phyloP scores from a whole-genome alignment of 768 basidiomycete genomes.

The Pluteus cervinus region DNA sequence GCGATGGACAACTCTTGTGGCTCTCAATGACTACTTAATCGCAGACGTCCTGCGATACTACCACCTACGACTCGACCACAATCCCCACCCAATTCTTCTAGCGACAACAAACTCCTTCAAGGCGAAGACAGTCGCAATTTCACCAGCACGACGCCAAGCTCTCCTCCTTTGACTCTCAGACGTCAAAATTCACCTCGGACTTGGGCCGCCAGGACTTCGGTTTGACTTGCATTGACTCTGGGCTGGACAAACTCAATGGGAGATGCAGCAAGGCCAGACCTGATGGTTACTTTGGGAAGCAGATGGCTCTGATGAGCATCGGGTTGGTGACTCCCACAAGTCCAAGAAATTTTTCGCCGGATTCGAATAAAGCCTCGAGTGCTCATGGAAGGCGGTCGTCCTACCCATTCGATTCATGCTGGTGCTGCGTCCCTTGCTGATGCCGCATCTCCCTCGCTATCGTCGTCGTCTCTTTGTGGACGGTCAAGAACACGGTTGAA shows the following conservation, averaged over 20 bases:
- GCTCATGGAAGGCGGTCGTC: slow-evolving; percentile 36
- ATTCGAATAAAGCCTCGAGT: slow-evolving; percentile 44
- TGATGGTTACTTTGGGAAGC: slow-evolving; percentile 32
- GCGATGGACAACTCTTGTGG: slow-evolving; percentile 86
- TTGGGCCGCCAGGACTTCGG: slow-evolving; percentile 67
- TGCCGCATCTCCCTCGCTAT: too few species aligned
- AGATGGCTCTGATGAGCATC: slow-evolving; percentile 22
- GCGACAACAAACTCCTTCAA: too few species aligned
- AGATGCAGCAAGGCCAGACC: slow-evolving; percentile 26
- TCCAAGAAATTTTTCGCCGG: slow-evolving; percentile 64
- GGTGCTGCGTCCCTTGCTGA: too few species aligned
- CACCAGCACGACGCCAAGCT: too few species aligned
- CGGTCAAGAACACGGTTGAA: too few species aligned
- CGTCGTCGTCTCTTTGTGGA: slow-evolving; percentile 17
- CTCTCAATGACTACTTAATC: slow-evolving; percentile 55
- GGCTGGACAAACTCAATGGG: slow-evolving; percentile 43
- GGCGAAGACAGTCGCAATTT: too few species aligned
- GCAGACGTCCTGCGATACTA: too few species aligned
- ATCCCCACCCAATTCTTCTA: too few species aligned
- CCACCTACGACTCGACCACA: too few species aligned
- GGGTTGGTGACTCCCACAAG: slow-evolving; percentile 74
- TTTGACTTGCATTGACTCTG: slow-evolving; percentile 75
- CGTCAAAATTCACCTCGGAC: slow-evolving; percentile 57
- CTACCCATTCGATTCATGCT: too few species aligned
- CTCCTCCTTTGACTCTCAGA: too few species aligned